Percentiles rank a stretch among this genome's conserved stretches.
These are phyloP conservation scores for Phytophthora sp. DNA, from an alignment of 352 stramenopile species.

Conservation along the genomic window DNA sequence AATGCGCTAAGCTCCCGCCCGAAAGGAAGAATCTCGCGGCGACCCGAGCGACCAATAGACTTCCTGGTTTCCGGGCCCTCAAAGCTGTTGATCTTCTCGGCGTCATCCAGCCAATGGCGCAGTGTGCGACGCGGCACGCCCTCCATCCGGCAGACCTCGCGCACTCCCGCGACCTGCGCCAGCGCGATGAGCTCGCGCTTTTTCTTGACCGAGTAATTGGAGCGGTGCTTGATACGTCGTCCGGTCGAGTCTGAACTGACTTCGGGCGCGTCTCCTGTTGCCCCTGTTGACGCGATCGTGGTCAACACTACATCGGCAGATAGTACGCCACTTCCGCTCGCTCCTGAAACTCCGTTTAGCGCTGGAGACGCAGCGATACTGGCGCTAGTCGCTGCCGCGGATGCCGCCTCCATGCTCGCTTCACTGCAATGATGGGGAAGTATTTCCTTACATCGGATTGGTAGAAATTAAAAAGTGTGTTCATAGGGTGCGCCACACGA, in stretches of 20 bases:
- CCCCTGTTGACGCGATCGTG: constrained; percentile 16
- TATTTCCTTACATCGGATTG: constrained; percentile 17
- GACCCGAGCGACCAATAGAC: constrained; percentile 48
- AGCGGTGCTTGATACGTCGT: constrained; percentile 34
- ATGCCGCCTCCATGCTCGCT: constrained; percentile 28
- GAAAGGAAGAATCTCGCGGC: constrained; percentile 47
- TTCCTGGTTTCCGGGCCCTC: constrained; percentile 44
- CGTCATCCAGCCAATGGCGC: constrained; percentile 50
- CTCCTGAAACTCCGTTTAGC: constrained; percentile 3
- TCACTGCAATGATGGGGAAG: constrained; percentile 8
- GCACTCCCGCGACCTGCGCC: constrained; percentile 40
- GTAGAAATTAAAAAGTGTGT: too few relatives aligned
- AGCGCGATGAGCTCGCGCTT: constrained; percentile 54
- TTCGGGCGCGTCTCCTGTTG: constrained; percentile 16
- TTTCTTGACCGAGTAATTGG: constrained; percentile 53
- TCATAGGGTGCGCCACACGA: too few relatives aligned
- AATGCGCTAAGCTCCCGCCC: constrained; percentile 39
- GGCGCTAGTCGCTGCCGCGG: constrained; percentile 9
- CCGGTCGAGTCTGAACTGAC: constrained; percentile 2
- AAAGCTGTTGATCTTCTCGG: constrained; percentile 55
- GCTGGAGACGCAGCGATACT: constrained; percentile 9
- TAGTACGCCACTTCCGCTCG: constrained; percentile 4
- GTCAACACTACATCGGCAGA: background rate
- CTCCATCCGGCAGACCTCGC: constrained; percentile 46
- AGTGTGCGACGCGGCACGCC: constrained; percentile 45